Percentiles rank a stretch among this genome's conserved stretches.
Evolutionary conservation across 345 rosid species (phyloP).

Genomic region (Dovyalis caffra): DNA sequence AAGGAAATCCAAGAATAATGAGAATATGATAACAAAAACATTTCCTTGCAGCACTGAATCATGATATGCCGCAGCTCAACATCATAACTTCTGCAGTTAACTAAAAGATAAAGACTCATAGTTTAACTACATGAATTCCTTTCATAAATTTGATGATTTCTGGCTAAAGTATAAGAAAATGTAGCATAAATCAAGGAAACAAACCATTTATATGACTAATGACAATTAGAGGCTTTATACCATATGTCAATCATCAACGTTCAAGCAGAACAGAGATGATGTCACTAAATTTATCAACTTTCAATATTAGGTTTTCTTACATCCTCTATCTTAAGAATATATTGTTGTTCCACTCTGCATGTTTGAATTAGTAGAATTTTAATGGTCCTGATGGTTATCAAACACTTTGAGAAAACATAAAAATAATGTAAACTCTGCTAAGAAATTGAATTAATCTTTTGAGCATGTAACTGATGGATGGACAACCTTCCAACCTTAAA

Average conservation of each 20-base stretch:
- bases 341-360: background rate
- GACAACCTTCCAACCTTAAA: background rate
- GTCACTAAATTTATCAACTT: background rate
- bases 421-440: background rate
- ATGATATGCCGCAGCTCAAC: background rate
- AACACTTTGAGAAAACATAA: background rate
- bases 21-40: background rate
- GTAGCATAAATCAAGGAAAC: background rate
- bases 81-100: background rate
- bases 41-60: background rate
- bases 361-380: background rate
- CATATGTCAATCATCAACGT: background rate
- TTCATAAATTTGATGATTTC: background rate
- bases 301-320: background rate
- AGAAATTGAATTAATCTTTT: background rate
- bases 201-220: background rate
- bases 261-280: background rate
- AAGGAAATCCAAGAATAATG: constrained; percentile 22
- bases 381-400: background rate
- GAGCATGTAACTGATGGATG: background rate
- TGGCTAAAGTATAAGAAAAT: background rate
- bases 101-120: too few species aligned
- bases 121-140: background rate
- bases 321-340: background rate
- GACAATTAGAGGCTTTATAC: too few species aligned